These are phyloP conservation scores for Picea abies DNA, from an alignment of 83 land plant genomes.

Conservation along the genomic window DNA sequence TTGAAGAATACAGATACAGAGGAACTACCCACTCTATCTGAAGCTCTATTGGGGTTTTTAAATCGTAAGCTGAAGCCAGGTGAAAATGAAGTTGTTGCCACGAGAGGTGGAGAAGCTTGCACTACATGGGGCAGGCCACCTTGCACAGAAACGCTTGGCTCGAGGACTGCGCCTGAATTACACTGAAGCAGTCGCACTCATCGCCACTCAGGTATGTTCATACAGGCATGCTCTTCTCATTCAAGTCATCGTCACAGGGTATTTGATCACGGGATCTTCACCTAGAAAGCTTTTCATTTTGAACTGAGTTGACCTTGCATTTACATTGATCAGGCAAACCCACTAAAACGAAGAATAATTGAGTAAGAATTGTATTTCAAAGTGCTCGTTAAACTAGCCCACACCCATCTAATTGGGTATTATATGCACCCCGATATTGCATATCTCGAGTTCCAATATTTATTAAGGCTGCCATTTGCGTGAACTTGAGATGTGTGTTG, in stretches of 20 bases:
- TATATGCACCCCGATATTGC: too few relatives aligned
- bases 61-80: not conserved
- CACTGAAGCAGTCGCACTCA: conserved; percentile 91
- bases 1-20: too few relatives aligned
- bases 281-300: not conserved
- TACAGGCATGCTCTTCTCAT: too few relatives aligned
- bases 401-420: too few relatives aligned
- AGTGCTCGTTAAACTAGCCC: too few relatives aligned
- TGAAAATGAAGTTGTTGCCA: conserved; percentile 86
- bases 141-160: conserved; percentile 95
- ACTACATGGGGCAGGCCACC: conserved; percentile 80
- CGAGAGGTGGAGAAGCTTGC: conserved; percentile 83
- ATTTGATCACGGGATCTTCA: not conserved
- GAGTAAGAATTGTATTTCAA: too few relatives aligned
- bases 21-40: too few relatives aligned
- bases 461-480: too few relatives aligned
- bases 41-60: not conserved
- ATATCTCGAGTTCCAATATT: too few relatives aligned
- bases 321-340: not conserved
- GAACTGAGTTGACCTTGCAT: not conserved
- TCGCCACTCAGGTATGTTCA: conserved; percentile 79
- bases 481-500: too few relatives aligned
- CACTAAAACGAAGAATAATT: too few relatives aligned
- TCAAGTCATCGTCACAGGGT: too few relatives aligned
- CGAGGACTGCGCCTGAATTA: conserved; percentile 91